phyloP scores from a whole-genome alignment of 768 basidiomycete species.

The Hericium alpestre region DNA sequence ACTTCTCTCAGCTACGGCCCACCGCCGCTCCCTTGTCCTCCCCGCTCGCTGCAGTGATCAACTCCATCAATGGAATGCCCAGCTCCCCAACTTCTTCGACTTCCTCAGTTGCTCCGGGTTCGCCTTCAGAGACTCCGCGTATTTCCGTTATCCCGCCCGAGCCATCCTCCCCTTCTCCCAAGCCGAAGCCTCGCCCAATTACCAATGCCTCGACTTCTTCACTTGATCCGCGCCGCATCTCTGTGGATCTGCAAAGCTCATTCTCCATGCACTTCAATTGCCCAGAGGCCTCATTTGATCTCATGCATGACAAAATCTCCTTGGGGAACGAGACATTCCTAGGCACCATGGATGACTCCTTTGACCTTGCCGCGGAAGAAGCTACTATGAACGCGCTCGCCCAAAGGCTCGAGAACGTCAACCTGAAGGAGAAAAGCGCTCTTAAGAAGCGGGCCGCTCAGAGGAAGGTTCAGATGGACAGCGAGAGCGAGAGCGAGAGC shows the following conservation, averaged over 20 bases:
- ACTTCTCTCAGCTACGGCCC: conserved; percentile 18
- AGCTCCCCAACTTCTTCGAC: background rate
- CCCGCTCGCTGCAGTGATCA: conserved; percentile 13
- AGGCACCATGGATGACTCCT: conserved; percentile 6
- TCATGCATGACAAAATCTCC: conserved; percentile 12
- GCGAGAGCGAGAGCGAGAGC: conserved; percentile 1
- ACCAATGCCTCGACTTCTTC: background rate
- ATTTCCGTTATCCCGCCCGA: conserved; percentile 6
- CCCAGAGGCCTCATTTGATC: conserved; percentile 11
- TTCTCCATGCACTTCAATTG: conserved; percentile 9
- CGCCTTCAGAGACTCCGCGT: conserved; percentile 4
- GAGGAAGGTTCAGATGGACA: background rate
- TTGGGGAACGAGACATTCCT: conserved; percentile 9
- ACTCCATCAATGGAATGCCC: conserved; percentile 9
- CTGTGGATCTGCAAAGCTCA: conserved; percentile 9
- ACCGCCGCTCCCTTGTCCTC: conserved; percentile 17
- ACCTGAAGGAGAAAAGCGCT: background rate
- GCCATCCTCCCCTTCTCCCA: conserved; percentile 9
- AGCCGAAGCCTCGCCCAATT: background rate
- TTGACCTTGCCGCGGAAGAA: background rate
- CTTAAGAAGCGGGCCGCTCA: background rate
- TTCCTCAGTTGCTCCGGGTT: background rate
- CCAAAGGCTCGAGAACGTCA: background rate
- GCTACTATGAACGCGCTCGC: background rate
- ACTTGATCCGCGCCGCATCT: conserved; percentile 4